These are phyloP conservation scores for Yarrowia osloensis DNA, from an alignment of 805 yeast species.

Conservation along the genomic window DNA sequence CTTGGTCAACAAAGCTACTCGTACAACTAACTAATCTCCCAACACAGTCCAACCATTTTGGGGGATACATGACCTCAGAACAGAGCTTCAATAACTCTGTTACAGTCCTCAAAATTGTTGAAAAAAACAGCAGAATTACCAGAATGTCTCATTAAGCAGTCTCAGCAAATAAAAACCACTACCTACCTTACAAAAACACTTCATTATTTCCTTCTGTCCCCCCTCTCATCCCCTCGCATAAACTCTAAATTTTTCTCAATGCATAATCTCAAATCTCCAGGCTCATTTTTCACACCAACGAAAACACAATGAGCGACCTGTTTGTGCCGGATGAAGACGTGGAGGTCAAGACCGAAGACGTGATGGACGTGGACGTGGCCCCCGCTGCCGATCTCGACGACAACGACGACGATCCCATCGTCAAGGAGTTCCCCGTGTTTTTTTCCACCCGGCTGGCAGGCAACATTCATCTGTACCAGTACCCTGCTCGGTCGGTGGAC, in stretches of 20 bases:
- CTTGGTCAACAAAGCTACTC: no score
- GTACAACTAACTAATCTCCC: no score
- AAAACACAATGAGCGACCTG: constrained; percentile 21
- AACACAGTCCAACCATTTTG: no score
- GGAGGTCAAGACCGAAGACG: constrained; percentile 11
- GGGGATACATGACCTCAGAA: no score
- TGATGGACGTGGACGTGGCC: constrained; percentile 11
- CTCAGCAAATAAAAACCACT: no score
- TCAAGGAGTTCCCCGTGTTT: constrained; percentile 61
- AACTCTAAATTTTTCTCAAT: constrained; percentile 3
- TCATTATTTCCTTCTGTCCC: background rate
- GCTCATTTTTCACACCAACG: background rate
- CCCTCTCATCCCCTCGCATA: background rate
- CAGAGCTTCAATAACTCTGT: no score
- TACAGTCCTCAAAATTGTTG: no score
- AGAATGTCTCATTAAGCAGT: no score
- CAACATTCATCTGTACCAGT: constrained; percentile 54
- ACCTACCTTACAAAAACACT: background rate
- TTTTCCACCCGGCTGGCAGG: constrained; percentile 42
- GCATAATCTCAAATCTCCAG: background rate
- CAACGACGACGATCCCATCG: constrained; percentile 53
- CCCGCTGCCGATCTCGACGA: background rate
- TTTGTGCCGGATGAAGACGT: constrained; percentile 24
- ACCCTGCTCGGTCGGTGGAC: constrained; percentile 57
- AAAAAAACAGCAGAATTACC: no score